phyloP scores from a whole-genome alignment of 2,329 filamentous ascomycete species.

The Pseudogymnoascus sp. region DNA sequence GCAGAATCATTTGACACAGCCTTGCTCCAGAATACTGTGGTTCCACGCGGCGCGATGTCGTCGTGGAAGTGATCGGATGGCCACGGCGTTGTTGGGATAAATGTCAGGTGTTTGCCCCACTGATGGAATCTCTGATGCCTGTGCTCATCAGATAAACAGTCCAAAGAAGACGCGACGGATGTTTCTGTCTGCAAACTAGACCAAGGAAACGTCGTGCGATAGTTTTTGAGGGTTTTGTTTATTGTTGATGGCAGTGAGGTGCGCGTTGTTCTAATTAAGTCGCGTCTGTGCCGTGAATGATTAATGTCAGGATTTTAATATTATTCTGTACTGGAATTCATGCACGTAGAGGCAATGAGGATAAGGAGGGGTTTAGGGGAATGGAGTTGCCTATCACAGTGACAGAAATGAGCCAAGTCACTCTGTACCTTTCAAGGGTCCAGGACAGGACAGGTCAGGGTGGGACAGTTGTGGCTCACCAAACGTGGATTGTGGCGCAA shows the following conservation, averaged over 20 bases:
- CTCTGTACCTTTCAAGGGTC: not conserved
- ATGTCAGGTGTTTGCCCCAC: slow-evolving; percentile 5
- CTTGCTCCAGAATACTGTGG: not conserved
- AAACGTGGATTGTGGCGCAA: not conserved
- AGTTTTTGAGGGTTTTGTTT: not conserved
- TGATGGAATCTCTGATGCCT: slow-evolving; percentile 6
- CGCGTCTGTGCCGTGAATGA: not conserved
- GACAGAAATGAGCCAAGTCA: slow-evolving; percentile 7
- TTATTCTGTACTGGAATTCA: not conserved
- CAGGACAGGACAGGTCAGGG: not conserved
- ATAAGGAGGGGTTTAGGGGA: not conserved
- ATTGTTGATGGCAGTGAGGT: not conserved
- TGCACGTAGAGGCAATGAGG: not conserved
- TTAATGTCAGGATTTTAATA: not conserved
- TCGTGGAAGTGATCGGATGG: not conserved
- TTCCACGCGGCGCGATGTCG: not conserved
- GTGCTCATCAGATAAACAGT: slow-evolving; percentile 4
- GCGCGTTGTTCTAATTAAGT: slow-evolving; percentile 1
- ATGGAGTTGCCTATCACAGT: slow-evolving; percentile 1
- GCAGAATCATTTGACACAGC: not conserved
- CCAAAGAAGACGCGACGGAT: not conserved
- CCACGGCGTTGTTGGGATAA: slow-evolving; percentile 4
- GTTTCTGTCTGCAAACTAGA: not conserved
- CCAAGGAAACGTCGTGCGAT: not conserved
- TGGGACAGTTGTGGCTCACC: not conserved